Conservation (phyloP, 345 rosid genomes). For the Firmiana major region DNA sequence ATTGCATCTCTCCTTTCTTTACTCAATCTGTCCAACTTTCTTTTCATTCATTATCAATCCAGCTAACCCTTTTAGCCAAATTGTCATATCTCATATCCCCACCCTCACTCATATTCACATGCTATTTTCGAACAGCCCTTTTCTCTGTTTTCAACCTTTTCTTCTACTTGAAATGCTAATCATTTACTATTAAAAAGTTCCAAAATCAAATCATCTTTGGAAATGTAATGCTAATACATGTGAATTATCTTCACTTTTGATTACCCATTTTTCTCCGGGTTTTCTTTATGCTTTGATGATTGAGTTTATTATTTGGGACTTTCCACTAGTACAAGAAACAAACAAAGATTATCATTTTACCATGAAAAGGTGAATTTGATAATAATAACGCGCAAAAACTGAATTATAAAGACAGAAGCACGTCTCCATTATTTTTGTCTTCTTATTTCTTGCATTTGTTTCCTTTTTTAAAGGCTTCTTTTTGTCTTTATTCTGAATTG, state of each 20-base stretch:
- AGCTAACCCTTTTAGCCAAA: conserved; percentile 11
- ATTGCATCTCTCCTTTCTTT: neutral
- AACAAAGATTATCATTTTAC: conserved; percentile 29
- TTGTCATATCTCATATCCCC: neutral
- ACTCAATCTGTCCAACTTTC: conserved; percentile 3
- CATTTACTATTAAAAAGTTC: neutral
- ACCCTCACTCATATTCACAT: no score
- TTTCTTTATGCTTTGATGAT: conserved; percentile 14
- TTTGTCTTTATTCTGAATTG: conserved; percentile 34
- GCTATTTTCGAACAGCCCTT: neutral
- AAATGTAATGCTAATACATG: conserved; percentile 12
- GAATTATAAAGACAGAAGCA: conserved; percentile 20
- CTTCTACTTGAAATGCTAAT: conserved; percentile 24
- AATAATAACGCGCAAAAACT: conserved; percentile 3
- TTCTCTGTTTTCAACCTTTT: conserved; percentile 17
- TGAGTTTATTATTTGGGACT: conserved; percentile 28
- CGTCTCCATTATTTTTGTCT: conserved; percentile 21
- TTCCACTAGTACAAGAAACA: conserved; percentile 34
- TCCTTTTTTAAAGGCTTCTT: conserved; percentile 12
- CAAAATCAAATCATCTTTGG: conserved; percentile 26
- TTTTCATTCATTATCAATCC: conserved; percentile 15
- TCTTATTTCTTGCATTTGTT: conserved; percentile 17
- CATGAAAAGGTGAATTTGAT: conserved; percentile 22
- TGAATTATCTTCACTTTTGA: conserved; percentile 27
- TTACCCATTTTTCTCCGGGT: neutral